phyloP scores from a whole-genome alignment of 2,329 filamentous ascomycete genomes.

The Xylariaceae sp. region DNA sequence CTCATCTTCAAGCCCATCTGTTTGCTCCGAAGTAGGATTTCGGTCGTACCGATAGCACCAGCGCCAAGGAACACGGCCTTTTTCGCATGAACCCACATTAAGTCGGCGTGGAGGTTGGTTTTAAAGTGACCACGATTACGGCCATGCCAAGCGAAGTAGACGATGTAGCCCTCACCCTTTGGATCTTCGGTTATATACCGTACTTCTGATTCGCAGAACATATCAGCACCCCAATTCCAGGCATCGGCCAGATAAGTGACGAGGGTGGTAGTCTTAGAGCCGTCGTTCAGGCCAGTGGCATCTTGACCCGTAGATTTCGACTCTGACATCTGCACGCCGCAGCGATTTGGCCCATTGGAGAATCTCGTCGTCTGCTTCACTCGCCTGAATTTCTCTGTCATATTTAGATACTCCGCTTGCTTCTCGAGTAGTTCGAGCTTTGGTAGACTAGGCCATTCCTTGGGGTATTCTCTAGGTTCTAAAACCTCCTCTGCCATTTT shows the following conservation, averaged over 20 bases:
- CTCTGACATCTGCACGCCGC: conserved; percentile 67
- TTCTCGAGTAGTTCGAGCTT: conserved; percentile 63
- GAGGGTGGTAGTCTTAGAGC: conserved; percentile 68
- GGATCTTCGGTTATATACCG: conserved; percentile 63
- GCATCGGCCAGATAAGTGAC: conserved; percentile 73
- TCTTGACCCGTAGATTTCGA: conserved; percentile 68
- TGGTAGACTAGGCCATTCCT: conserved; percentile 61
- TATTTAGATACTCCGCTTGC: conserved; percentile 60
- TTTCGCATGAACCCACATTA: conserved; percentile 71
- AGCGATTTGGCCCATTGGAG: conserved; percentile 62
- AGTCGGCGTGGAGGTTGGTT: conserved; percentile 59
- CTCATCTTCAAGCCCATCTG: conserved; percentile 64
- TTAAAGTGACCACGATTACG: conserved; percentile 61
- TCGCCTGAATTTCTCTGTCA: conserved; percentile 58
- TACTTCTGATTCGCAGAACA: conserved; percentile 74
- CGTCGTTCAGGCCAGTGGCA: conserved; percentile 68
- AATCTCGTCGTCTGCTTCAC: conserved; percentile 70
- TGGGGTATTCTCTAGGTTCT: conserved; percentile 63
- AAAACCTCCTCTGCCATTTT: conserved; percentile 60
- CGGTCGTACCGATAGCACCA: conserved; percentile 68
- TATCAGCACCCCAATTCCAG: conserved; percentile 74
- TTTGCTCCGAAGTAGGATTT: conserved; percentile 67
- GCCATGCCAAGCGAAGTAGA: conserved; percentile 70
- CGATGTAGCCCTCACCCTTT: conserved; percentile 60
- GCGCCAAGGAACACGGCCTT: conserved; percentile 71